Evolutionary conservation across 306 rosid genomes (phyloP).

Genomic region (Acacia crassicarpa): DNA sequence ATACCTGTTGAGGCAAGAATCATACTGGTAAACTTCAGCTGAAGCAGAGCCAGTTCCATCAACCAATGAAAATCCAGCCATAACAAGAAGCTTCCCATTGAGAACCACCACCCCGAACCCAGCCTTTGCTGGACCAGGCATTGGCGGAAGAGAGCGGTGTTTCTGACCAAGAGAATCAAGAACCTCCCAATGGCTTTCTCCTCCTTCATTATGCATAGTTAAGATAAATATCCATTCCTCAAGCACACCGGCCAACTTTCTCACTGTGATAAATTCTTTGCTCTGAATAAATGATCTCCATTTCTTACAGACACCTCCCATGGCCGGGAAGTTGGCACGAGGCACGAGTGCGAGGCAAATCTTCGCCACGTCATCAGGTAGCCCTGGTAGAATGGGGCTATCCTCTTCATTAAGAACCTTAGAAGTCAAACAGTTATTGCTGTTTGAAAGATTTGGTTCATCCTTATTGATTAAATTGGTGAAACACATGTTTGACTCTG

Average conservation of each 20-base stretch:
- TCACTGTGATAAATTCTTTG: slow-evolving; percentile 70
- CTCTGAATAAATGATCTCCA: slow-evolving; percentile 85
- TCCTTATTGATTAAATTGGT: slow-evolving; percentile 47
- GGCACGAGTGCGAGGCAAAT: slow-evolving; percentile 93
- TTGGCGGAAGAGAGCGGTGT: slow-evolving; percentile 59
- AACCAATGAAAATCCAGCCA: slow-evolving; percentile 68
- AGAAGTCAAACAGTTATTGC: slow-evolving; percentile 38
- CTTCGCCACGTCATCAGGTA: slow-evolving; percentile 92
- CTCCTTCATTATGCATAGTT: slow-evolving; percentile 55
- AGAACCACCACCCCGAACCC: slow-evolving; percentile 79
- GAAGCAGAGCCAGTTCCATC: slow-evolving; percentile 58
- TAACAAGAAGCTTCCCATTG: slow-evolving; percentile 84
- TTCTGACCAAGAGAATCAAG: slow-evolving; percentile 69
- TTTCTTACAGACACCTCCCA: slow-evolving; percentile 78
- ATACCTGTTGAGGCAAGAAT: slow-evolving; percentile 77
- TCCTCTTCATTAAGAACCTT: slow-evolving; percentile 39
- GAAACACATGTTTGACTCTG: slow-evolving; percentile 60
- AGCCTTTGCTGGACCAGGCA: slow-evolving; percentile 79
- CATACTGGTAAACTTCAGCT: slow-evolving; percentile 73
- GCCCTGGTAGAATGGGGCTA: slow-evolving; percentile 66
- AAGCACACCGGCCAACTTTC: slow-evolving; percentile 73
- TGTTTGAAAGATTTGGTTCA: slow-evolving; percentile 42
- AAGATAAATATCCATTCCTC: slow-evolving; percentile 94
- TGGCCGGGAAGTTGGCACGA: slow-evolving; percentile 60
- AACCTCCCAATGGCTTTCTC: slow-evolving; percentile 90